These are phyloP conservation scores for Clonostachys sp. DNA, from an alignment of 2,329 filamentous ascomycete genomes.

Conservation along the genomic window DNA sequence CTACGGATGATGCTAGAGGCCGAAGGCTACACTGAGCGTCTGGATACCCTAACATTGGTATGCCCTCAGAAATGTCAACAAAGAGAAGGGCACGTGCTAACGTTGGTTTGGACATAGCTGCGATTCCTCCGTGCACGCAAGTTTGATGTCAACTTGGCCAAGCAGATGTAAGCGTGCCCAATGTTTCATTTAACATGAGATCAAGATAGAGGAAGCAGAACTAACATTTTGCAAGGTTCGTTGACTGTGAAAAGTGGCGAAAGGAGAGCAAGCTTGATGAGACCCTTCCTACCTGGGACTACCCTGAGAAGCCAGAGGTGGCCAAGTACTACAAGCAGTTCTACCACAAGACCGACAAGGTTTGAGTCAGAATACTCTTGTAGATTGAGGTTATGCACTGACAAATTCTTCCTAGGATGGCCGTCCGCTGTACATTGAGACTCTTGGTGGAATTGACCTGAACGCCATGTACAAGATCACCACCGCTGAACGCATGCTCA, in stretches of 20 bases:
- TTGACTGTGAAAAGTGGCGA: slow-evolving; percentile 88
- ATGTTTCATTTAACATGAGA: not conserved
- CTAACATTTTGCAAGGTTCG: slow-evolving; percentile 60
- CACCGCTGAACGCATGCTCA: slow-evolving; percentile 85
- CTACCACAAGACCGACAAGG: slow-evolving; percentile 95
- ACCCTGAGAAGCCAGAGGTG: slow-evolving; percentile 77
- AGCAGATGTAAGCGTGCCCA: slow-evolving; percentile 70
- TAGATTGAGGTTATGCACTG: not conserved
- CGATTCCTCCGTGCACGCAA: slow-evolving; percentile 92
- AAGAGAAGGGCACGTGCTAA: not conserved
- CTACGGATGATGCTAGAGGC: slow-evolving; percentile 80
- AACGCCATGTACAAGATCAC: slow-evolving; percentile 90
- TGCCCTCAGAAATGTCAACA: not conserved
- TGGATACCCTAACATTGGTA: slow-evolving; percentile 92
- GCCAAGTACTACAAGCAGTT: slow-evolving; percentile 96
- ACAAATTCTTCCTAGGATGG: slow-evolving; percentile 62
- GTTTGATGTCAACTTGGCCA: slow-evolving; percentile 80
- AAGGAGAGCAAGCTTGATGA: slow-evolving; percentile 81
- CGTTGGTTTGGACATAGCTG: slow-evolving; percentile 44
- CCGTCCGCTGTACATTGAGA: slow-evolving; percentile 94
- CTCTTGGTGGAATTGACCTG: slow-evolving; percentile 90
- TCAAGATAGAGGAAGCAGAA: slow-evolving; percentile 6
- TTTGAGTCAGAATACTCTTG: slow-evolving; percentile 22
- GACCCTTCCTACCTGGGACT: slow-evolving; percentile 76
- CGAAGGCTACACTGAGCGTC: slow-evolving; percentile 73